Conservation (phyloP, 495 filamentous ascomycete genomes). For the Aspergillus wentii region DNA sequence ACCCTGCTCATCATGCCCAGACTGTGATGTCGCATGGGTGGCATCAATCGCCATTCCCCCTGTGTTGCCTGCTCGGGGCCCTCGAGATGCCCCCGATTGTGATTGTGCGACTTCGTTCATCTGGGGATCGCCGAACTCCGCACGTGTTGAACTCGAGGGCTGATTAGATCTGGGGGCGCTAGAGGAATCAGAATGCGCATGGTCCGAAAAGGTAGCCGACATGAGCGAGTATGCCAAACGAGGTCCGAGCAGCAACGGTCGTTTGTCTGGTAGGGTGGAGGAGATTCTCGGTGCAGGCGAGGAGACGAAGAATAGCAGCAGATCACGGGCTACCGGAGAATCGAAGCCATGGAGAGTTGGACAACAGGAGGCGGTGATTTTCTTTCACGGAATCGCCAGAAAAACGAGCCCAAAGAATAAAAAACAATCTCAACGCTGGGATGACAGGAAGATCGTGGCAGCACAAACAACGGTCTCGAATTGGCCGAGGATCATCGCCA, state of each 20-base stretch:
- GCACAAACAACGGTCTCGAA: no score
- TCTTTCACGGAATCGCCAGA: slow-evolving; percentile 1
- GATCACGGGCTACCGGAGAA: slow-evolving; percentile 30
- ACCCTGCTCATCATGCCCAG: slow-evolving; percentile 7
- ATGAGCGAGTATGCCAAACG: slow-evolving; percentile 11
- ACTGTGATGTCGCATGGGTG: not conserved
- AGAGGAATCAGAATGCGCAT: slow-evolving; percentile 23
- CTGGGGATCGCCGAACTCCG: slow-evolving; percentile 15
- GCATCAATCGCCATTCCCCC: slow-evolving; percentile 7
- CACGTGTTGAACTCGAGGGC: no score
- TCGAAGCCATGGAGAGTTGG: slow-evolving; percentile 14
- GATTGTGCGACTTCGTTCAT: slow-evolving; percentile 33
- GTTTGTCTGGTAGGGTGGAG: slow-evolving; percentile 6
- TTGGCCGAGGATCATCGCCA: not conserved
- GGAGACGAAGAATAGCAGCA: slow-evolving; percentile 10
- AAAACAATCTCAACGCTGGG: no score
- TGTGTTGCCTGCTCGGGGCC: slow-evolving; percentile 16
- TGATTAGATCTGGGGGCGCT: slow-evolving; percentile 5
- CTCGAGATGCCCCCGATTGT: slow-evolving; percentile 18
- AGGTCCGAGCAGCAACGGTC: slow-evolving; percentile 2
- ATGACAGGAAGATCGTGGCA: not conserved
- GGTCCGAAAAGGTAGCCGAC: slow-evolving; percentile 24
- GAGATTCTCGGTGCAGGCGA: no score
- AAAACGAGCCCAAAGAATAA: no score
- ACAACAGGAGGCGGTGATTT: slow-evolving; percentile 1